Evolutionary conservation across 192 early-diverging fungal genomes (phyloP).

Genomic region (Entomortierella parvispora): DNA sequence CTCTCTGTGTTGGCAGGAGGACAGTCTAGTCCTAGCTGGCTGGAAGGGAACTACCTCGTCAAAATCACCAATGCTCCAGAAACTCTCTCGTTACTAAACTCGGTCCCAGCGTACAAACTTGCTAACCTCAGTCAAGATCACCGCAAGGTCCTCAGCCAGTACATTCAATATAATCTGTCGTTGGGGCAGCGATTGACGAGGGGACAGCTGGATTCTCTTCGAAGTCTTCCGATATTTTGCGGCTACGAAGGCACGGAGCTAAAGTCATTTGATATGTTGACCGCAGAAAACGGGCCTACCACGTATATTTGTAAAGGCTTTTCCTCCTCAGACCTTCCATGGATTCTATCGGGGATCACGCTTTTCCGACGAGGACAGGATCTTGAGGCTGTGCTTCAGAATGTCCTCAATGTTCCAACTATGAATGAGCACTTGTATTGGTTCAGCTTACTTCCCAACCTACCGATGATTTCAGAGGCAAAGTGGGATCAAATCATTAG

Average conservation of each 20-base stretch:
- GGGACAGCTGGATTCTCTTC: neutral
- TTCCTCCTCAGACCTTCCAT: no score
- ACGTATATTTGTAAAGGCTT: no score
- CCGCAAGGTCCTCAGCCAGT: neutral
- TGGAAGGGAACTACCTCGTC: neutral
- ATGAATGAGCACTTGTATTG: no score
- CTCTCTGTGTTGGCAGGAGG: neutral
- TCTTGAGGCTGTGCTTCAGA: no score
- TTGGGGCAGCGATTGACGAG: neutral
- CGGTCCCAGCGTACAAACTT: neutral
- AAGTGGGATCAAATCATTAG: constrained; percentile 17
- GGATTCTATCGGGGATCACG: no score
- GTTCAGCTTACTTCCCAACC: no score
- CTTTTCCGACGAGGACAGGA: no score
- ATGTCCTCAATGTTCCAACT: no score
- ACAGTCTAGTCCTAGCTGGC: neutral
- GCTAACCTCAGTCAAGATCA: neutral
- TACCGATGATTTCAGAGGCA: no score
- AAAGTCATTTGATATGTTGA: no score
- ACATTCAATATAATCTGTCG: constrained; percentile 5
- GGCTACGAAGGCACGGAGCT: no score
- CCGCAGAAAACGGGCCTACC: no score
- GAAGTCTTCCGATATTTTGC: neutral
- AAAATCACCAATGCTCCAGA: neutral
- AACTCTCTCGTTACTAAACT: neutral